A percentile compares a stretch with the other conserved stretches of the same genome.
These are phyloP conservation scores for Ceratocystis eucalypticola DNA, from an alignment of 2,329 filamentous ascomycete species.

Conservation along the genomic window DNA sequence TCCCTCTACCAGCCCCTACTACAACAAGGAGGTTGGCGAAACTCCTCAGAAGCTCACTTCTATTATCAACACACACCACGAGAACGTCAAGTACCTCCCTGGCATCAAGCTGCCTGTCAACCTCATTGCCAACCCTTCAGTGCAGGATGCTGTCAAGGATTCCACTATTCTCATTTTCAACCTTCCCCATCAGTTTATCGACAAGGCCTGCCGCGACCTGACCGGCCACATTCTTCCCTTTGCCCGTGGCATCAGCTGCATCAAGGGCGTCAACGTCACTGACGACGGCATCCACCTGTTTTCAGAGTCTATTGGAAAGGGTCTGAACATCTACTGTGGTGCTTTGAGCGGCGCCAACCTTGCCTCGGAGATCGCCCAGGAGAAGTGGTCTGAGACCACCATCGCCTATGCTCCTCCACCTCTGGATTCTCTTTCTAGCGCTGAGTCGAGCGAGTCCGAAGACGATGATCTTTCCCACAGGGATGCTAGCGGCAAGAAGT, in stretches of 20 bases:
- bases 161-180: conserved; percentile 92
- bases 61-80: conserved; percentile 82
- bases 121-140: conserved; percentile 68
- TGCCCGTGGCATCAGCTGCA: conserved; percentile 88
- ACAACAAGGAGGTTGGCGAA: conserved; percentile 48
- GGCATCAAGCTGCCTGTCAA: conserved; percentile 71
- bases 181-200: conserved; percentile 90
- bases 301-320: conserved; percentile 84
- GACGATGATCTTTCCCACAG: conserved; percentile 49
- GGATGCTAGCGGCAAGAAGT: conserved; percentile 53
- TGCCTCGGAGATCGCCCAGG: conserved; percentile 81
- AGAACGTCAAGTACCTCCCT: conserved; percentile 98
- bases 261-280: conserved; percentile 92
- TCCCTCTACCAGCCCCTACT: conserved; percentile 57
- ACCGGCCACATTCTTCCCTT: conserved; percentile 82
- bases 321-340: conserved; percentile 89
- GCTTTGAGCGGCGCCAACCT: conserved; percentile 94
- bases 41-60: conserved; percentile 74
- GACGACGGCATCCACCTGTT: conserved; percentile 79
- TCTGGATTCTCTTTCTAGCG: conserved; percentile 67
- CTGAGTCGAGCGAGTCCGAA: conserved; percentile 31
- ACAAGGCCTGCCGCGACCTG: conserved; percentile 69
- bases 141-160: conserved; percentile 65
- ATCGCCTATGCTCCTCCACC: conserved; percentile 88
- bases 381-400: conserved; percentile 96